Conservation (phyloP, 2,329 filamentous ascomycete genomes). For the Albifimbria verrucaria region DNA sequence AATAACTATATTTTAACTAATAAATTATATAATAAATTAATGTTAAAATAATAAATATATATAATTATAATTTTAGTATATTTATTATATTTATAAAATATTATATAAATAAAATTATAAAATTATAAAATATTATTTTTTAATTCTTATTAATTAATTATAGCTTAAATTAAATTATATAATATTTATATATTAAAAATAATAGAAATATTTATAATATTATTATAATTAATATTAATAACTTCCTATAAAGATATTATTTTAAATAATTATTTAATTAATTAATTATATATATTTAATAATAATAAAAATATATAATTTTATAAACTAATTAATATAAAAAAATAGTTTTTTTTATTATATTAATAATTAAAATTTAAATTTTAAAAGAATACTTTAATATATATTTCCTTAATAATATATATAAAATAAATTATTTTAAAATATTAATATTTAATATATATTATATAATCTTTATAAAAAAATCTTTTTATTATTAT, state of each 20-base stretch:
- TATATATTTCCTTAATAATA: not conserved
- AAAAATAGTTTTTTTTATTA: not conserved
- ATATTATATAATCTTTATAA: not conserved
- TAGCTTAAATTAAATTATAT: no score
- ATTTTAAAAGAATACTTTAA: not conserved
- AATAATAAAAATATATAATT: not conserved
- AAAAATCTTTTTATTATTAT: not conserved
- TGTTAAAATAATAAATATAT: not conserved
- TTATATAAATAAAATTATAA: not conserved
- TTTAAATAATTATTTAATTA: not conserved
- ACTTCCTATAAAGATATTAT: slow-evolving; percentile 1
- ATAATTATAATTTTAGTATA: not conserved
- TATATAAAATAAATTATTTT: not conserved
- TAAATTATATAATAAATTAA: not conserved
- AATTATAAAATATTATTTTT: not conserved
- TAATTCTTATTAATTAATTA: no score
- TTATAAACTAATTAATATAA: not conserved
- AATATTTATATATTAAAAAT: not conserved
- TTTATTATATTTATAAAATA: not conserved
- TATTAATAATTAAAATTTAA: not conserved
- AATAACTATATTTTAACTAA: not conserved
- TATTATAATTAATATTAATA: not conserved
- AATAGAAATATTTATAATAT: not conserved
- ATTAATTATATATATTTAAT: not conserved
- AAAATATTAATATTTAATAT: slow-evolving; percentile 1